Base-by-base conservation (phyloP, 768 basidiomycete species). In the Termitomyces sp. region DNA sequence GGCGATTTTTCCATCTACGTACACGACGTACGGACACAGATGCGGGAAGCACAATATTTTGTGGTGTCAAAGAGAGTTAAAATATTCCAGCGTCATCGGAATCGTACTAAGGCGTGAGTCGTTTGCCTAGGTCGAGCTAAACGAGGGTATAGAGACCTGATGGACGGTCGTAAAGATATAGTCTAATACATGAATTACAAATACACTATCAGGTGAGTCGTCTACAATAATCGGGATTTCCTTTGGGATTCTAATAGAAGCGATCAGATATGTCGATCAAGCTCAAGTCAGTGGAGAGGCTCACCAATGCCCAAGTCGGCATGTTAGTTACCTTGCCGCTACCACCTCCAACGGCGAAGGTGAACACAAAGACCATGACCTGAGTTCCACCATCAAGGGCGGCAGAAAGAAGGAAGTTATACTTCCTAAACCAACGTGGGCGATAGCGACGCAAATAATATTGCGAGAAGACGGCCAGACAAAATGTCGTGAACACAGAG, bases 331-430 rank as follows among this genome's bases (percentile, higher is more conserved):
- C 50, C 36, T 52, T 52, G 0, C 78, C 78, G 44, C 77, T 76
- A 3, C 76, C 78, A 1, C 78, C 78, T 30, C 75, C 77, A 13
- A 79, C 77, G 0, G 76, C 76, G 44, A 78, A 79, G 1, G 75
- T 77, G 58, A 69, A 78, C 0, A 78, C 74, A 55, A 80, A 78
- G 24, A 78, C 72, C 77, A 77, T 78, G 59, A 77, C 73, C 66
- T 73, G 18, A 3, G 80, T 80, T 53, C 82, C 81, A 18, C 81
- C 81, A 63, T 82, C 81, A 31, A 82, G 70, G 36, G 78, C 81
- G 18, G 83, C 83, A 27, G 75, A 76, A 60, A 80, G 63, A 58
- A 82, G 61, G 75, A 79, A 82, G 68, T 80, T 82, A 68, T 80
- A 80, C 64, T 80, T 80, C 59, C 75, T 70, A 74, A 77, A 82